Evolutionary conservation across 768 basidiomycete genomes (phyloP).

Genomic region (Kwoniella sp.): DNA sequence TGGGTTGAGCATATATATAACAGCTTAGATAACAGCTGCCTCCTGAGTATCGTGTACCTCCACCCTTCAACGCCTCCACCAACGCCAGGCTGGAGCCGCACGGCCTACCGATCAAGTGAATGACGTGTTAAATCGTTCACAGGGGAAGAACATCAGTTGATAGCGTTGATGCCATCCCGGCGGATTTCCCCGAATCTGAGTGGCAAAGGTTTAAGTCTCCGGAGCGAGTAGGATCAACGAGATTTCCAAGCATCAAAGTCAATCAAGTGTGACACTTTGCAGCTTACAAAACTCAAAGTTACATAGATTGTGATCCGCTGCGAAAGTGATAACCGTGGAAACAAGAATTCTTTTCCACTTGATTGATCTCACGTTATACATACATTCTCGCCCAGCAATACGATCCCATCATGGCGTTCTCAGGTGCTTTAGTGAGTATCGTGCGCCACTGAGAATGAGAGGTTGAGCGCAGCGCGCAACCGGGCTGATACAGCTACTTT

Average conservation of each 20-base stretch:
- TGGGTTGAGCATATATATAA: too few relatives aligned
- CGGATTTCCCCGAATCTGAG: slow-evolving; percentile 1
- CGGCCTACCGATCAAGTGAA: background rate
- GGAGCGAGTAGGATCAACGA: slow-evolving; percentile 20
- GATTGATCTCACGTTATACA: too few relatives aligned
- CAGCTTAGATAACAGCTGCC: too few relatives aligned
- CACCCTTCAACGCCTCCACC: background rate
- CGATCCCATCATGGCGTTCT: slow-evolving; percentile 77
- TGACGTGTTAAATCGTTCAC: background rate
- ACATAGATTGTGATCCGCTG: too few relatives aligned
- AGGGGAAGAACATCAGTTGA: too few relatives aligned
- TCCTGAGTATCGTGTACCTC: too few relatives aligned
- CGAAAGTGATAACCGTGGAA: too few relatives aligned
- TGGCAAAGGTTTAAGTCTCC: slow-evolving; percentile 9
- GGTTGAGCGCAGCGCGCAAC: too few relatives aligned
- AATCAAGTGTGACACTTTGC: background rate
- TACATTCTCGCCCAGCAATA: too few relatives aligned
- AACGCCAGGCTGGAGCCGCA: too few relatives aligned
- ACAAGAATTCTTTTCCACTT: too few relatives aligned
- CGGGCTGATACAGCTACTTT: background rate
- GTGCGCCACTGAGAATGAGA: background rate
- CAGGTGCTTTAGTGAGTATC: slow-evolving; percentile 72
- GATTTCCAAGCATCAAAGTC: slow-evolving; percentile 1
- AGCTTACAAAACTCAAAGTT: slow-evolving; percentile 1
- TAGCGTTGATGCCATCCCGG: background rate